Percentiles rank a stretch among this genome's conserved stretches.
phyloP scores from a whole-genome alignment of 2,329 filamentous ascomycete genomes.

The Fusarium ramigenum region DNA sequence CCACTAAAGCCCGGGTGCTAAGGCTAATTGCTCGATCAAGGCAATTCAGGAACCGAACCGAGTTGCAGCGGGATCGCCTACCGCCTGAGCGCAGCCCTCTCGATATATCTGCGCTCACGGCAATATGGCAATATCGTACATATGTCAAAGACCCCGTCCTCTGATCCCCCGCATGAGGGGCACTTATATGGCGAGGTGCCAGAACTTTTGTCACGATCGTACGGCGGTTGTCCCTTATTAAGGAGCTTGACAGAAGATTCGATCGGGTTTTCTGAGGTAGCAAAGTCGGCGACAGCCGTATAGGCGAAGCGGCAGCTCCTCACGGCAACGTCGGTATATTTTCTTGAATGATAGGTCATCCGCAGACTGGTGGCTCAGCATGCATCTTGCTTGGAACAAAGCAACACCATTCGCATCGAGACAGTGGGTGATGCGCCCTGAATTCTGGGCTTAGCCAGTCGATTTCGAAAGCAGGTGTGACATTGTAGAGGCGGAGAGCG shows the following conservation, averaged over 20 bases:
- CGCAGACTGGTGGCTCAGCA: constrained; percentile 17
- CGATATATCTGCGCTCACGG: constrained; percentile 15
- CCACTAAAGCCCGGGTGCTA: constrained; percentile 36
- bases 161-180: constrained; percentile 39
- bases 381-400: constrained; percentile 28
- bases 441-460: constrained; percentile 14
- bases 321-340: not conserved
- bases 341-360: constrained; percentile 17
- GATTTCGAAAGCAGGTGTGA: constrained; percentile 13
- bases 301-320: constrained; percentile 15
- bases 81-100: constrained; percentile 32
- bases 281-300: not conserved
- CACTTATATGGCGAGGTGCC: not conserved
- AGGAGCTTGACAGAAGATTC: constrained; percentile 6
- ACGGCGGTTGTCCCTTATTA: not conserved
- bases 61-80: constrained; percentile 39
- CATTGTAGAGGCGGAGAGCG: constrained; percentile 5
- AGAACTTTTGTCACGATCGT: constrained; percentile 20
- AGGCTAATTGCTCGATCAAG: constrained; percentile 36
- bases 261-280: not conserved
- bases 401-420: constrained; percentile 34
- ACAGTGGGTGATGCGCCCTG: constrained; percentile 15
- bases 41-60: constrained; percentile 34
- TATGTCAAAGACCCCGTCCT: constrained; percentile 30
- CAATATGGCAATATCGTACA: constrained; percentile 31